These are phyloP conservation scores for Liquidambar formosana DNA, from an alignment of 164 flowering plant species.

Conservation along the genomic window DNA sequence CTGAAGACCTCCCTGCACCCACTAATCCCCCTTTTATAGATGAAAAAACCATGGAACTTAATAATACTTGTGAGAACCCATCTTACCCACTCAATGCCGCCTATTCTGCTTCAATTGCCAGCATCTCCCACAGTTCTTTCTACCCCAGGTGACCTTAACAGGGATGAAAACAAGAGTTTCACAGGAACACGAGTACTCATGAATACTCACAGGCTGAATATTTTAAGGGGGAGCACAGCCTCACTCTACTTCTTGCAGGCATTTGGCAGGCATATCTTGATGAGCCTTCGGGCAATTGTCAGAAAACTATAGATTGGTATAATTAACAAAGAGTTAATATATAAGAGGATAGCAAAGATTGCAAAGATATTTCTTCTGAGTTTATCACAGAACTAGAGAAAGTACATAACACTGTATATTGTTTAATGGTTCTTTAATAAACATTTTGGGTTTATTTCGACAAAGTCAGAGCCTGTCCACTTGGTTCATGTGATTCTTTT, in stretches of 20 bases:
- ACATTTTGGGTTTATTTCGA: too few relatives aligned
- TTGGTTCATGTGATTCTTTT: too few relatives aligned
- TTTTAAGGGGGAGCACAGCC: not conserved
- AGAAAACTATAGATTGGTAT: not conserved
- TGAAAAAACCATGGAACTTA: constrained; percentile 63
- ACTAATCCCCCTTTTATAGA: constrained; percentile 75
- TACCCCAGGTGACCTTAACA: constrained; percentile 55
- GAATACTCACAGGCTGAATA: not conserved
- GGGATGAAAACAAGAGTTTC: not conserved
- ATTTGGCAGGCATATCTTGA: not conserved
- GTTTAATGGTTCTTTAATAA: not conserved
- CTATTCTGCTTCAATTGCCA: constrained; percentile 48
- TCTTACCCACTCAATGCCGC: constrained; percentile 25
- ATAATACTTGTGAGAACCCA: constrained; percentile 42
- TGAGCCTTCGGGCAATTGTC: not conserved
- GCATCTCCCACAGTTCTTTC: constrained; percentile 53
- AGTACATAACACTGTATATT: not conserved
- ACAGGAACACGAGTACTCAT: not conserved
- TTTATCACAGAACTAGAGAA: not conserved
- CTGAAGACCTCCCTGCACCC: constrained; percentile 58
- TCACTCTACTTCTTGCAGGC: not conserved
- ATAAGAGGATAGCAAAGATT: not conserved
- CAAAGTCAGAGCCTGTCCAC: too few relatives aligned
- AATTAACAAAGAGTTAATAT: not conserved
- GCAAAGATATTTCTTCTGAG: not conserved